A percentile compares a stretch with the other conserved stretches of the same genome.
phyloP scores from a whole-genome alignment of 176 grass and related monocot genomes.

The Aegilops longissima region DNA sequence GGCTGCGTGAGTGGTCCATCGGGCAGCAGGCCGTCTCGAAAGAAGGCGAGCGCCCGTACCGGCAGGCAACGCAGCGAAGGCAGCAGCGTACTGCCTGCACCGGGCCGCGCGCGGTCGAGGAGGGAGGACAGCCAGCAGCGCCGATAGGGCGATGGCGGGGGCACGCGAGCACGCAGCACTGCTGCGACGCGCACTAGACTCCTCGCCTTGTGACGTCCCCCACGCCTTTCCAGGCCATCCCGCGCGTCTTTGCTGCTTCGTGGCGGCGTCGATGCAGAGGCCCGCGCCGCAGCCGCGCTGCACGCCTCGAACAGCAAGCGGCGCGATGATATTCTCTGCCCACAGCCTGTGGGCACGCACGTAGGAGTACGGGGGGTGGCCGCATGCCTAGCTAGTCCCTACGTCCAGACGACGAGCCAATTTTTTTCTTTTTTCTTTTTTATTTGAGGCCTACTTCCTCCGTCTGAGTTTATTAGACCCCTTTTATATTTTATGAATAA shows the following conservation, averaged over 20 bases:
- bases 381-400: too few relatives aligned
- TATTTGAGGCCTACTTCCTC: too few relatives aligned
- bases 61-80: too few relatives aligned
- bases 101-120: neutral
- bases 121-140: neutral
- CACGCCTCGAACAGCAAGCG: neutral
- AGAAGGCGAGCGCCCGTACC: neutral
- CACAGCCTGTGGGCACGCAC: neutral
- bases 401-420: too few relatives aligned
- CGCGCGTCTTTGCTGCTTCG: neutral
- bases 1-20: neutral
- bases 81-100: too few relatives aligned
- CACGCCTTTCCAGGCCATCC: neutral
- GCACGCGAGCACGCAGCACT: too few relatives aligned
- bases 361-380: neutral
- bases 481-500: too few relatives aligned
- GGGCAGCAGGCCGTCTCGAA: neutral
- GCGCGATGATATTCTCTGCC: too few relatives aligned
- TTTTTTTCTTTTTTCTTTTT: too few relatives aligned
- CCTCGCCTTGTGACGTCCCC: neutral
- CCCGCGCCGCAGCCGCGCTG: too few relatives aligned
- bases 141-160: neutral
- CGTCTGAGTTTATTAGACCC: too few relatives aligned
- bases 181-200: neutral
- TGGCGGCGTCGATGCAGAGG: neutral